Conservation (phyloP, 2,329 filamentous ascomycete genomes). For the Reticulascus tulasneorum region DNA sequence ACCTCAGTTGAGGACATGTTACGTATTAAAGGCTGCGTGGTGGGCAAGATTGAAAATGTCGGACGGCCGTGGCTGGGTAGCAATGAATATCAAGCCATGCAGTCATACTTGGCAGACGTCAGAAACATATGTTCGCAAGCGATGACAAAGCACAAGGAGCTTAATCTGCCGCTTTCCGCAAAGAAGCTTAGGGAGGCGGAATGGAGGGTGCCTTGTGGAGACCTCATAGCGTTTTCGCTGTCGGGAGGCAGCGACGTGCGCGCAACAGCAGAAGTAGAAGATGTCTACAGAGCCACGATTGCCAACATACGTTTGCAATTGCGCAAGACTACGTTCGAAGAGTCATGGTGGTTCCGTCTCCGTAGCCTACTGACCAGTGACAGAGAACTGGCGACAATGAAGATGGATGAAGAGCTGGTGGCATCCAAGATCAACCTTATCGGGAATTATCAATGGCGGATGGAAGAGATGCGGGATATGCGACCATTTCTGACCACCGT, state of each 20-base stretch:
- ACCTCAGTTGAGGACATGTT: conserved; percentile 1
- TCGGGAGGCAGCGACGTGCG: too few species aligned
- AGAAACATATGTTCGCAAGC: conserved; percentile 2
- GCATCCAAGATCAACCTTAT: conserved; percentile 4
- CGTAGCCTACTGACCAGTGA: neutral
- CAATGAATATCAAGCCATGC: neutral
- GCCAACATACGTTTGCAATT: conserved; percentile 1
- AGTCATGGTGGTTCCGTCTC: neutral
- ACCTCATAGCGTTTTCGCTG: too few species aligned
- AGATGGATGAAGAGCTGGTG: neutral
- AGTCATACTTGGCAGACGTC: conserved; percentile 3
- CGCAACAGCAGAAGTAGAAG: conserved; percentile 2
- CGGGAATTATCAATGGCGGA: too few species aligned
- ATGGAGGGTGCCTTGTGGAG: conserved; percentile 10
- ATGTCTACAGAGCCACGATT: neutral
- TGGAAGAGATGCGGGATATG: conserved; percentile 6
- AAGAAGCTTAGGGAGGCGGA: conserved; percentile 3
- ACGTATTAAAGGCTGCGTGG: conserved; percentile 6
- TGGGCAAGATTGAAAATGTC: conserved; percentile 9
- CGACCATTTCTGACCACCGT: conserved; percentile 8
- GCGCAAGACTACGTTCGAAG: conserved; percentile 5
- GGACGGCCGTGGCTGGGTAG: conserved; percentile 6
- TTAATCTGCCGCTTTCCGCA: neutral
- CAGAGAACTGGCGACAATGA: conserved; percentile 1
- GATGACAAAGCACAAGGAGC: neutral